Evolutionary conservation across 257 asterid species (phyloP).

Genomic region (Cinchona pubescens): DNA sequence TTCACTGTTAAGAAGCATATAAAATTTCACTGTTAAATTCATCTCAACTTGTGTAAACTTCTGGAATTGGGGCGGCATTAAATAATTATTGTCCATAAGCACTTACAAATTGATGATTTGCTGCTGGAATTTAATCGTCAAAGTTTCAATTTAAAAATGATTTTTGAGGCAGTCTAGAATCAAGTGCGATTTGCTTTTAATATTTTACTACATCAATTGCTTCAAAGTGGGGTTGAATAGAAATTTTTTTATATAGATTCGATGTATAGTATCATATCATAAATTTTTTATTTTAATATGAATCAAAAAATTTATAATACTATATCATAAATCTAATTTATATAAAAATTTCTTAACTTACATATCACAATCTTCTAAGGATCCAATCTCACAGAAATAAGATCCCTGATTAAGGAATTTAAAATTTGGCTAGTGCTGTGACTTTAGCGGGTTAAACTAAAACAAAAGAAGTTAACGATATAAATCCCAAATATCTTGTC

Average conservation of each 20-base stretch:
- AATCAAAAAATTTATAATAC: no score
- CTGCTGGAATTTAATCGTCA: background rate
- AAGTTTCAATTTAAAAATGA: background rate
- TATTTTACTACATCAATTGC: background rate
- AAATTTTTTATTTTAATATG: no score
- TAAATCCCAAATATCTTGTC: background rate
- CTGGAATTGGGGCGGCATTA: background rate
- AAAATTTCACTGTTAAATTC: no score
- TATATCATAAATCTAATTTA: no score
- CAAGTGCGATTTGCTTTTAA: conserved; percentile 1
- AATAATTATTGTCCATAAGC: background rate
- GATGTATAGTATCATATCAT: no score
- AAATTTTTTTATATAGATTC: no score
- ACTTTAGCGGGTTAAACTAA: background rate
- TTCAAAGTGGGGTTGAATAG: background rate
- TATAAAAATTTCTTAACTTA: no score
- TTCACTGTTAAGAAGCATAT: no score
- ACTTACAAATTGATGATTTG: background rate
- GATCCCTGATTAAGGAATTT: background rate
- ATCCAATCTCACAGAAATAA: background rate
- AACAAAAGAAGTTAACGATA: no score
- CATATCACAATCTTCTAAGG: background rate
- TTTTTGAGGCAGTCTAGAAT: background rate
- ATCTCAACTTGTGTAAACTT: background rate
- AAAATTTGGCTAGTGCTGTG: background rate